Percentiles rank a stretch among this genome's conserved stretches.
Conservation (phyloP, 108 stramenopile species). For the Nitzschia putrida region DNA sequence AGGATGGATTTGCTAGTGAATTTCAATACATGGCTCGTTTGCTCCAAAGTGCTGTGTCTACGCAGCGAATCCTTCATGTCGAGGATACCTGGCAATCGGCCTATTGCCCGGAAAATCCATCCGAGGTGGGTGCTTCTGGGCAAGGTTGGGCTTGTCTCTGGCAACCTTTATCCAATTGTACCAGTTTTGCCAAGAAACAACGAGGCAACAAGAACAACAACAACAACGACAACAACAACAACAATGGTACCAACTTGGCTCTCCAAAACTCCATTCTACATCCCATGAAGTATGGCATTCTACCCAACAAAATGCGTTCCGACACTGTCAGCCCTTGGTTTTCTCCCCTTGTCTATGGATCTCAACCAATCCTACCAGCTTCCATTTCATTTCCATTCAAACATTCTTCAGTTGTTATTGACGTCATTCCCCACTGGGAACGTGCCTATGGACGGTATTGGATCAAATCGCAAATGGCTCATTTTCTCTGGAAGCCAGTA, state of each 20-base stretch:
- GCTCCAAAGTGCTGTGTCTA: constrained; percentile 10
- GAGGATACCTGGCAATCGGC: constrained; percentile 6
- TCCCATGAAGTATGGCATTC: constrained; percentile 12
- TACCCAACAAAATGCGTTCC: constrained; percentile 6
- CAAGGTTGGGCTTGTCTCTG: constrained; percentile 18
- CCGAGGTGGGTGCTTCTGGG: background rate
- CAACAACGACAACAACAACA: background rate
- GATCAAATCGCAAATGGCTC: constrained; percentile 31
- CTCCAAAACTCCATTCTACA: background rate
- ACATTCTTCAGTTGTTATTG: background rate
- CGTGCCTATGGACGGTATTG: constrained; percentile 23
- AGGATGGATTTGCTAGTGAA: constrained; percentile 28
- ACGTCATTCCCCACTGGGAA: constrained; percentile 33
- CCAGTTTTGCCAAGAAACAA: background rate
- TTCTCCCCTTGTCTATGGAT: constrained; percentile 1
- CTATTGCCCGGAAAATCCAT: background rate
- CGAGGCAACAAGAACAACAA: background rate
- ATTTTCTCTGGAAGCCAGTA: constrained; percentile 14
- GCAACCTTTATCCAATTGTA: constrained; percentile 17
- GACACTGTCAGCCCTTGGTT: constrained; percentile 4
- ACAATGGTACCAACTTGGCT: background rate
- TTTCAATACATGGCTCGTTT: constrained; percentile 16
- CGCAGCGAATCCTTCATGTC: constrained; percentile 12
- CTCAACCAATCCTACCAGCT: constrained; percentile 11
- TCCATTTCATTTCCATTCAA: constrained; percentile 17